A percentile compares a stretch with the other conserved stretches of the same genome.
These are phyloP conservation scores for Dimargaris cristalligena DNA, from an alignment of 192 early-diverging fungal genomes.

Conservation along the genomic window DNA sequence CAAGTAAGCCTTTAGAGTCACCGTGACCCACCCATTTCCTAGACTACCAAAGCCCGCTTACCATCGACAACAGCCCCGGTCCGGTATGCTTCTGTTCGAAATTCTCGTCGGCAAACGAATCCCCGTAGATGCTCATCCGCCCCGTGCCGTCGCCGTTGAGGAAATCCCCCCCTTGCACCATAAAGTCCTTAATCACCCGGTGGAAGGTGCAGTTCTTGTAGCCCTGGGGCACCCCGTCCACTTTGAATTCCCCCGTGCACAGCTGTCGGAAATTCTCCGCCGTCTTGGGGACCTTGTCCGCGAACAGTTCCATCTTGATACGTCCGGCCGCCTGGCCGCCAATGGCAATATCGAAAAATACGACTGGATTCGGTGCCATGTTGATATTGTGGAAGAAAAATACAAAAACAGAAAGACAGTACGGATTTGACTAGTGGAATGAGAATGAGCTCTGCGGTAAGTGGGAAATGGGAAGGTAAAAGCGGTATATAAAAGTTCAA, in stretches of 20 bases:
- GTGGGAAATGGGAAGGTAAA: too few species aligned
- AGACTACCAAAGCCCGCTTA: too few species aligned
- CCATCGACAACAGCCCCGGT: constrained; percentile 77
- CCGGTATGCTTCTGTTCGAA: constrained; percentile 72
- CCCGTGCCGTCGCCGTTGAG: constrained; percentile 84
- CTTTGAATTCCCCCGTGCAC: constrained; percentile 79
- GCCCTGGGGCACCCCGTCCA: constrained; percentile 66
- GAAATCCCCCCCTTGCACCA: constrained; percentile 88
- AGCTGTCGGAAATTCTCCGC: constrained; percentile 79
- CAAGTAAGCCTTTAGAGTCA: too few species aligned
- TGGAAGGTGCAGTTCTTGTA: constrained; percentile 76
- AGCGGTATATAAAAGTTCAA: too few species aligned
- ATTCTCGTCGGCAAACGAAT: constrained; percentile 64
- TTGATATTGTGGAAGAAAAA: too few species aligned
- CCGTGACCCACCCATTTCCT: too few species aligned
- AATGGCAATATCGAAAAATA: constrained; percentile 37
- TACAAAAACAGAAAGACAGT: too few species aligned
- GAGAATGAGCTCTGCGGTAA: too few species aligned
- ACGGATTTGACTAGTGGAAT: too few species aligned
- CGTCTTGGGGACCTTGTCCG: constrained; percentile 50
- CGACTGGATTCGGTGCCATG: constrained; percentile 25
- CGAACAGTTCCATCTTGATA: constrained; percentile 61
- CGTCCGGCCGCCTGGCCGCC: constrained; percentile 25
- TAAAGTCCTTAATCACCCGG: constrained; percentile 77
- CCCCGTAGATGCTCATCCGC: constrained; percentile 70